Evolutionary conservation across 345 rosid genomes (phyloP).

Genomic region (Citrus mangshanensis): DNA sequence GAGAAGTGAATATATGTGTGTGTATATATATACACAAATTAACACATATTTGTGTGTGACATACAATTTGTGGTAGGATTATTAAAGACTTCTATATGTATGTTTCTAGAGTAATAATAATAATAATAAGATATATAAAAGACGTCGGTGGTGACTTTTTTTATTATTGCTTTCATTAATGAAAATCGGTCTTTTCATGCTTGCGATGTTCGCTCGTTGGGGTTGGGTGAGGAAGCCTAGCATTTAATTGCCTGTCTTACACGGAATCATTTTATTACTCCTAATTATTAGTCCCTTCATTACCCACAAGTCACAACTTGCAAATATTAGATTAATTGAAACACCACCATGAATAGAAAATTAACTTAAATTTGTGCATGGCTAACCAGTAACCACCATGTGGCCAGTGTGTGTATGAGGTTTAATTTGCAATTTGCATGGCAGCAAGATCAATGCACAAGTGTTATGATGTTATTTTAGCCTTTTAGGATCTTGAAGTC

Average conservation of each 20-base stretch:
- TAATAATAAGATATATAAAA: neutral
- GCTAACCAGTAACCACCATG: too few species aligned
- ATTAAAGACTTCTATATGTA: neutral
- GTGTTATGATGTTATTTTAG: too few species aligned
- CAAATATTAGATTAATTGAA: too few species aligned
- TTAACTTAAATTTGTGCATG: too few species aligned
- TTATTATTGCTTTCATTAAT: neutral
- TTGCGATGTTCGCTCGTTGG: neutral
- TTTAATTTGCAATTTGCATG: too few species aligned
- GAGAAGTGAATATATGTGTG: neutral
- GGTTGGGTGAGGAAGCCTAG: neutral
- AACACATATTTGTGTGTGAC: too few species aligned
- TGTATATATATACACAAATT: neutral
- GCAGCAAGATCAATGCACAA: too few species aligned
- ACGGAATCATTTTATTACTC: neutral
- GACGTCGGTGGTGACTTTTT: neutral
- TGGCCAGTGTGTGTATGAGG: too few species aligned
- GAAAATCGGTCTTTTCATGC: neutral
- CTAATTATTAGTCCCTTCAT: neutral
- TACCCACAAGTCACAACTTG: neutral
- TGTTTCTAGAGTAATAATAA: neutral
- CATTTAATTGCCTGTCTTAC: neutral
- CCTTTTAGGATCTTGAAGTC: too few species aligned
- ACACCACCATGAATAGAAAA: too few species aligned
- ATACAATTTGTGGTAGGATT: neutral